Conservation (phyloP, 2,329 filamentous ascomycete genomes). For the Uncinocarpus reesii region DNA sequence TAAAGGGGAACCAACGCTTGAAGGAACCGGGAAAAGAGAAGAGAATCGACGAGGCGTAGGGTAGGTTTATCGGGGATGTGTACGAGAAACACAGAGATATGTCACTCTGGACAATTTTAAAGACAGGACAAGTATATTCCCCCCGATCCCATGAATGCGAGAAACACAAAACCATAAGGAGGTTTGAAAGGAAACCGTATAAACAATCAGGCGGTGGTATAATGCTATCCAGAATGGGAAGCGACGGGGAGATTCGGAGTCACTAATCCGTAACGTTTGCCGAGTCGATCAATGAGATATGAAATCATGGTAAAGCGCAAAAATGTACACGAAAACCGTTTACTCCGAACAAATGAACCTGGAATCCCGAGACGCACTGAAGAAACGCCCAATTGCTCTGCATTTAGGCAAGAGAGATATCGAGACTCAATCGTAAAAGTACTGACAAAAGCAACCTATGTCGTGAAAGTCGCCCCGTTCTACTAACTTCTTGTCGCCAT, state of each 20-base stretch:
- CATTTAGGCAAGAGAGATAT: not conserved
- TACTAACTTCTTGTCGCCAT: not conserved
- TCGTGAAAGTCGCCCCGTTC: not conserved
- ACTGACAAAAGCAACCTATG: constrained; percentile 16
- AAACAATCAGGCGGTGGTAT: not conserved
- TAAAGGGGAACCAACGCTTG: not conserved
- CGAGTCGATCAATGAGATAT: not conserved
- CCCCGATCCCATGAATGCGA: not conserved
- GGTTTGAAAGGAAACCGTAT: not conserved
- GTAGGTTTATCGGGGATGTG: too few relatives aligned
- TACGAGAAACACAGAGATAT: too few relatives aligned
- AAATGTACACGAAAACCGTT: not conserved
- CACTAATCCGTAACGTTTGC: too few relatives aligned
- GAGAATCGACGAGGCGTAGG: not conserved
- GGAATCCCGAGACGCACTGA: not conserved
- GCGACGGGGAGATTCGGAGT: not conserved
- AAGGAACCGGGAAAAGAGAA: not conserved
- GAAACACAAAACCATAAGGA: not conserved
- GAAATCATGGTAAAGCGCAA: constrained; percentile 1
- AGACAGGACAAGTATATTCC: not conserved
- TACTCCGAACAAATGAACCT: not conserved
- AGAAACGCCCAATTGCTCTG: not conserved
- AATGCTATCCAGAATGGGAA: constrained; percentile 2
- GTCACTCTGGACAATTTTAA: not conserved
- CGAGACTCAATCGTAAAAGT: constrained; percentile 14